A percentile compares a stretch with the other conserved stretches of the same genome.
Conservation (phyloP, 257 asterid genomes). For the Capsicum chinense region DNA sequence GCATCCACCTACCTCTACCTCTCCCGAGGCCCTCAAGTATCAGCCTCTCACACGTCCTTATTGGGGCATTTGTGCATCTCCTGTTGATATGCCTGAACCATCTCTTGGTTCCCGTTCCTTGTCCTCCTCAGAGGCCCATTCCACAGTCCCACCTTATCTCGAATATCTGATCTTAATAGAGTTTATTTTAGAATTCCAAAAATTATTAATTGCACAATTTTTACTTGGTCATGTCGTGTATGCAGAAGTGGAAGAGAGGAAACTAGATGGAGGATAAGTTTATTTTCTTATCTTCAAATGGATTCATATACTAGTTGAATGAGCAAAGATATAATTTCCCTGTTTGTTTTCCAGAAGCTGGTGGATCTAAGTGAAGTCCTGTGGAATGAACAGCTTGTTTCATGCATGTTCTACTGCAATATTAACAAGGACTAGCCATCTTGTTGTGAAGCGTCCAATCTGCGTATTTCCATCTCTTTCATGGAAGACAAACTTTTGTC, state of each 20-base stretch:
- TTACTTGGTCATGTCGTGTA: conserved; percentile 21
- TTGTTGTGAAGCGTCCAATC: conserved; percentile 46
- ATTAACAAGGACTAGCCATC: conserved; percentile 47
- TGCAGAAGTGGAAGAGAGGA: neutral
- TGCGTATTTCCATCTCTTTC: conserved; percentile 44
- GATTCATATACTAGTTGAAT: conserved; percentile 16
- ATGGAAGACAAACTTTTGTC: conserved; percentile 47
- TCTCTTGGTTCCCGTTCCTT: too few species aligned
- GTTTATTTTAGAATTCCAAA: neutral
- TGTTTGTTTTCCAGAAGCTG: conserved; percentile 43
- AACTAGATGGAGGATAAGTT: neutral
- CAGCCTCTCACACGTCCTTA: too few species aligned
- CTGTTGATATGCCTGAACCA: too few species aligned
- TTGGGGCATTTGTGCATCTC: too few species aligned
- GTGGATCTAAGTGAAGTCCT: conserved; percentile 41
- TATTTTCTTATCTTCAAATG: conserved; percentile 20
- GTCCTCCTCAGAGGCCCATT: too few species aligned
- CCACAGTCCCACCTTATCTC: too few species aligned
- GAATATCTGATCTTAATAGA: neutral
- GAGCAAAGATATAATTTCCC: neutral
- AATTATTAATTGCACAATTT: neutral
- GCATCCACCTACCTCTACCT: too few species aligned
- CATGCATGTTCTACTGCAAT: conserved; percentile 57
- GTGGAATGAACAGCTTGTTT: conserved; percentile 77
- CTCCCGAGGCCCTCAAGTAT: too few species aligned